phyloP scores from a whole-genome alignment of 1,139 yeast species.

The Meyerozyma sp. region DNA sequence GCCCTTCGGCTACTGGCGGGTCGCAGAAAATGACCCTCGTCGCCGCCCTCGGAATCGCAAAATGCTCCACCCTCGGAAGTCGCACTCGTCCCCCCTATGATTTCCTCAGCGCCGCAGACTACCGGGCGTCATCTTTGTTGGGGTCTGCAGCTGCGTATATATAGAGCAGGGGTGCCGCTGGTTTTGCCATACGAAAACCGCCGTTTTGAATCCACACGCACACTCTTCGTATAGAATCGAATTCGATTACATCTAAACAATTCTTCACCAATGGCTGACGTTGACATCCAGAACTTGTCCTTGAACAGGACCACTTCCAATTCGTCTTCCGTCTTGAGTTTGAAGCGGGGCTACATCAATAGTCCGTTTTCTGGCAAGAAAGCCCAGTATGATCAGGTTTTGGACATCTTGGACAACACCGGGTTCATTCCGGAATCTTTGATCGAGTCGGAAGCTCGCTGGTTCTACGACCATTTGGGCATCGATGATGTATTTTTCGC shows the following conservation, averaged over 20 bases:
- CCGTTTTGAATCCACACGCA: neutral
- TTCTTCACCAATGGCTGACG: slow-evolving; percentile 6
- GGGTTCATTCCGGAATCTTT: slow-evolving; percentile 88
- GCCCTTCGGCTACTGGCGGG: too few relatives aligned
- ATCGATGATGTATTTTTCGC: slow-evolving; percentile 92
- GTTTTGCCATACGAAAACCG: neutral
- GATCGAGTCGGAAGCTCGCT: slow-evolving; percentile 79
- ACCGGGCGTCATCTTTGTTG: neutral
- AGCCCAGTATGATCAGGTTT: slow-evolving; percentile 73
- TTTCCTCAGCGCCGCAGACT: neutral
- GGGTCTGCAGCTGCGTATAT: neutral
- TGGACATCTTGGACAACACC: slow-evolving; percentile 73
- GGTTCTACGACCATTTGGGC: slow-evolving; percentile 87
- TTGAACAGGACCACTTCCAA: slow-evolving; percentile 23
- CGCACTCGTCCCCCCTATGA: too few relatives aligned
- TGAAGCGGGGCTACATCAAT: slow-evolving; percentile 62
- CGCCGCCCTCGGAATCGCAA: too few relatives aligned
- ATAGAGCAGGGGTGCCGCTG: neutral
- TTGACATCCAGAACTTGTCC: slow-evolving; percentile 20
- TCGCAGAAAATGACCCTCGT: too few relatives aligned
- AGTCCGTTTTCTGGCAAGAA: slow-evolving; percentile 77
- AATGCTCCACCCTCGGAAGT: too few relatives aligned
- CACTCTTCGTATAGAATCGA: neutral
- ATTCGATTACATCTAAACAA: neutral
- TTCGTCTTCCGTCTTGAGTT: slow-evolving; percentile 28